Percentiles rank a stretch among this genome's conserved stretches.
Evolutionary conservation across 352 stramenopile species (phyloP).

Genomic region (Globisporangium abappressorium): DNA sequence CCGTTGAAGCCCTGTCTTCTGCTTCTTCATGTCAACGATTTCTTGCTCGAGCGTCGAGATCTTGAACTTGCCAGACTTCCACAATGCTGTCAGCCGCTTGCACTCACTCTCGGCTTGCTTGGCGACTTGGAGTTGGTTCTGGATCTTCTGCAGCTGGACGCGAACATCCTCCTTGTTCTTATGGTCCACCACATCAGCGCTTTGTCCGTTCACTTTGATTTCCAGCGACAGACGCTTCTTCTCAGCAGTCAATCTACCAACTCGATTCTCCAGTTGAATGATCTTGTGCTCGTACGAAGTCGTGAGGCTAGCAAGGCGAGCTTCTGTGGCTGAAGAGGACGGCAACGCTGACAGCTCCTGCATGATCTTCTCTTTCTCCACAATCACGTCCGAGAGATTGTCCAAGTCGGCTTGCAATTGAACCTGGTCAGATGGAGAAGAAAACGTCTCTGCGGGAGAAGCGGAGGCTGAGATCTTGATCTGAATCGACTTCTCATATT

Average conservation of each 20-base stretch:
- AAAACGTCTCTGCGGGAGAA: too few relatives aligned
- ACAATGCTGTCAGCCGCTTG: constrained; percentile 28
- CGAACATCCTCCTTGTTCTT: constrained; percentile 16
- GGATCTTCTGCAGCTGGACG: constrained; percentile 23
- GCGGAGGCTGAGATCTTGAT: neutral
- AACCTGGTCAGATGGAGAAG: neutral
- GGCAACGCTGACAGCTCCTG: constrained; percentile 20
- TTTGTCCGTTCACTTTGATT: constrained; percentile 12
- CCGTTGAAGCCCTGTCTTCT: constrained; percentile 39
- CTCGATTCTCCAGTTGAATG: constrained; percentile 27
- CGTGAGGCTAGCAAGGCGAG: constrained; percentile 30
- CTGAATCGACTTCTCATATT: constrained; percentile 32
- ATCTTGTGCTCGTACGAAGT: constrained; percentile 46
- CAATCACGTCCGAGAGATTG: constrained; percentile 41
- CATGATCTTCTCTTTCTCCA: constrained; percentile 49
- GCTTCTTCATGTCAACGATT: constrained; percentile 45
- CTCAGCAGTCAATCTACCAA: constrained; percentile 24
- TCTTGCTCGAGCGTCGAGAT: constrained; percentile 49
- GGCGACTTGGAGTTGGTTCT: constrained; percentile 33
- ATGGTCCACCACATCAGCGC: neutral
- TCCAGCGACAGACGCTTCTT: constrained; percentile 29
- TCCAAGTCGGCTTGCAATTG: constrained; percentile 24
- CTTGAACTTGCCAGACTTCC: constrained; percentile 39
- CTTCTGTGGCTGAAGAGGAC: constrained; percentile 12
- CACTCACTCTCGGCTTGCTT: constrained; percentile 37